Evolutionary conservation across 345 rosid species (phyloP).

Genomic region (Lepidium didymum): DNA sequence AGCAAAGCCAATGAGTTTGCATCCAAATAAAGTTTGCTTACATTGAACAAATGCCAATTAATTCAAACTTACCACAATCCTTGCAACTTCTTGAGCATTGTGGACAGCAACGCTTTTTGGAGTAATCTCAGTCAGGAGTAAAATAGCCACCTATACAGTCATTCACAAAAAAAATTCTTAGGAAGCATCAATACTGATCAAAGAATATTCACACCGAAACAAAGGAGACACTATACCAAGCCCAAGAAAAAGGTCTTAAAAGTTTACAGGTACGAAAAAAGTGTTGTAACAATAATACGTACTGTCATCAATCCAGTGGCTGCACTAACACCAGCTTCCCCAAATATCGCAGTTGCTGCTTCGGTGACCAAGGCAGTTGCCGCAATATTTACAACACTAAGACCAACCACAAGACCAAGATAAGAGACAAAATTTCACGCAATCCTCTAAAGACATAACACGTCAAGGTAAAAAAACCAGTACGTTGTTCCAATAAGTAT

Average conservation of each 20-base stretch:
- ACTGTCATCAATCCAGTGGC: conserved; percentile 99
- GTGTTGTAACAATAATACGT: conserved; percentile 26
- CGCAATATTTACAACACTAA: conserved; percentile 93
- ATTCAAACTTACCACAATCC: conserved; percentile 71
- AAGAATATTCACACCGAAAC: background rate
- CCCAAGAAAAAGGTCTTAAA: background rate
- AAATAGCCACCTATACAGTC: conserved; percentile 65
- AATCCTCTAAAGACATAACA: conserved; percentile 14
- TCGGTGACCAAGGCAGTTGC: conserved; percentile 98
- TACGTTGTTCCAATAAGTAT: conserved; percentile 99
- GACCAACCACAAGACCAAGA: conserved; percentile 27
- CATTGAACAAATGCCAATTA: background rate
- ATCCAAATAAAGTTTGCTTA: background rate
- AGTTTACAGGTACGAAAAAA: background rate
- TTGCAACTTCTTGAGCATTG: conserved; percentile 89
- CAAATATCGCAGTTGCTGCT: conserved; percentile 96
- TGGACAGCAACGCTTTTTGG: conserved; percentile 99
- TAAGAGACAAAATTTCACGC: conserved; percentile 28
- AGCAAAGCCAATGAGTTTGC: background rate
- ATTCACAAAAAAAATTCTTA: background rate
- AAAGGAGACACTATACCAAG: background rate
- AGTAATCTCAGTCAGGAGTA: conserved; percentile 96
- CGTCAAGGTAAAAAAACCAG: conserved; percentile 22
- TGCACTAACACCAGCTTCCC: conserved; percentile 99
- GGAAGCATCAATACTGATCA: background rate